Evolutionary conservation across 2,329 filamentous ascomycete genomes (phyloP), one percentile per base, ranked within the genome.

Genomic region (Alternaria burnsii): DNA sequence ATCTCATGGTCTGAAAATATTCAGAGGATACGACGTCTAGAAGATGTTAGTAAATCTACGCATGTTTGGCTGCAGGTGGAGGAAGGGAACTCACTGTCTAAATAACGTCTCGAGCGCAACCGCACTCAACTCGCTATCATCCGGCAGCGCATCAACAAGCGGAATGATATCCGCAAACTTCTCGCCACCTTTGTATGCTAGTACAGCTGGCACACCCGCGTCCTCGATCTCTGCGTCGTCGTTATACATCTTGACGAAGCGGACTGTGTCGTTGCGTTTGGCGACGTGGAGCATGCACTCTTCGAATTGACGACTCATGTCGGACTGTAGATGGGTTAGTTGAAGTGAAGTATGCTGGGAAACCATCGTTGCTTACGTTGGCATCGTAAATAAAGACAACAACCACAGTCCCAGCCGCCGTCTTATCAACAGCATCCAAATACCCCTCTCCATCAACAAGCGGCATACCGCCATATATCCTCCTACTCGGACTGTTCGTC

Each of bases 391-490:
- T 93, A 80, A 94, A 96, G 28, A 99, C 95, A 3, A 97, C 91
- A 2, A 98, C 94, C 4, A 91, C 86, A 0, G 92, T 94, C 47
- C 94, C 91, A 48, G 89, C 81, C 40, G 88, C 85, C 5, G 94
- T 92, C 80, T 93, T 95, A 81, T 99, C 95, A 69, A 98, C 93
- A 56, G 94, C 94, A 78, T 98, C 94, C n/a, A 99, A 86, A 73
- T 97, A 99, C 18, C 94, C 95, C 66, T 91, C 83, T 8, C 93
- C 94, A 82, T 98, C 94, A 1, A 98, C 95, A 60, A 88, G 86
- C 63, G 94, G 90, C 64, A 98, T 82, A 12, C 86, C 87, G 22
- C 95, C 95, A 76, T 91, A 98, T 59, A 90, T 84, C 66, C 91
- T 84, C 65, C 91, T 87, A 70, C 90, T 93, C 1, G 93, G 92